Conservation (phyloP, 768 basidiomycete genomes). For the Trametes maxima region DNA sequence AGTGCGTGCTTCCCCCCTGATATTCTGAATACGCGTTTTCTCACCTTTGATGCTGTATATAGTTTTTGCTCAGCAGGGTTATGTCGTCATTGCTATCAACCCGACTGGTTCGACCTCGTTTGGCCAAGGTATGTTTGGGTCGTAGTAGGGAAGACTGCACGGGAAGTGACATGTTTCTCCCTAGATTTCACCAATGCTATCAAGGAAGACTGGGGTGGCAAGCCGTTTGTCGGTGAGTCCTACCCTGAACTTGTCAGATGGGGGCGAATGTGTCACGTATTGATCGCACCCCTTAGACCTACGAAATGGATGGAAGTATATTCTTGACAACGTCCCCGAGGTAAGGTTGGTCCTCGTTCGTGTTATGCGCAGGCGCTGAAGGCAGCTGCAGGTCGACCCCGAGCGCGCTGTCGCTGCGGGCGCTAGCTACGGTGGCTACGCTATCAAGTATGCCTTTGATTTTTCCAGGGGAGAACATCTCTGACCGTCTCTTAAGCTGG, state of each 20-base stretch:
- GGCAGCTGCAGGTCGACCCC: slow-evolving; percentile 58
- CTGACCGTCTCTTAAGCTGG: slow-evolving; percentile 58
- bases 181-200: slow-evolving; percentile 82
- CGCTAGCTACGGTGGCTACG: slow-evolving; percentile 58
- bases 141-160: too few relatives aligned
- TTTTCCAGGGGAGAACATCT: neutral
- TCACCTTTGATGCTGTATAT: neutral
- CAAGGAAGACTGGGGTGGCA: slow-evolving; percentile 82
- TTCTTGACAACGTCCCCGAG: slow-evolving; percentile 68
- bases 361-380: neutral
- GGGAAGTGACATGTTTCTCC: neutral
- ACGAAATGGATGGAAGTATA: slow-evolving; percentile 72
- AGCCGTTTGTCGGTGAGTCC: slow-evolving; percentile 62
- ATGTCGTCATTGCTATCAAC: slow-evolving; percentile 86
- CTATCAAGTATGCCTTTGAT: slow-evolving; percentile 65
- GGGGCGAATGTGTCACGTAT: neutral
- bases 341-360: slow-evolving; percentile 36
- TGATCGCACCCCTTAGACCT: slow-evolving; percentile 41
- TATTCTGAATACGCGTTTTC: neutral
- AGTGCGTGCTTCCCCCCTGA: slow-evolving; percentile 42
- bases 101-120: slow-evolving; percentile 95
- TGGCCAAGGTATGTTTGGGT: slow-evolving; percentile 59
- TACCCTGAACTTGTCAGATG: neutral
- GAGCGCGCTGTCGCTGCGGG: slow-evolving; percentile 62
- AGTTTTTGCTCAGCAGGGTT: slow-evolving; percentile 81